Evolutionary conservation across 2,329 filamentous ascomycete species (phyloP), one percentile per base, ranked within the genome.

Genomic region (Trichocomaceae sp.): DNA sequence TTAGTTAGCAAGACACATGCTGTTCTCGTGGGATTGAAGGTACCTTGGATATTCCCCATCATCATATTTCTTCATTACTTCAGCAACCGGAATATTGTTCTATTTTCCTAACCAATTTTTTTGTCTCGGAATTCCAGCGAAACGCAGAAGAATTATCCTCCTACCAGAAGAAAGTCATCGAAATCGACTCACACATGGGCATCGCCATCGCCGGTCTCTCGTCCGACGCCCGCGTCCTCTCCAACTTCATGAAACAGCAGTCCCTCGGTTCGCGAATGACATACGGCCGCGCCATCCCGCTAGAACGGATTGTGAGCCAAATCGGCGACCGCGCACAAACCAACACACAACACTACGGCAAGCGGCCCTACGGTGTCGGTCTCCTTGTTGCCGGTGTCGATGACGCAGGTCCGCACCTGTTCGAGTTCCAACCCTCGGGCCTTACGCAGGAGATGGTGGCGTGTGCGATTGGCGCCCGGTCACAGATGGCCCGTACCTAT

Each of bases 181-280:
- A 86, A 66, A 86, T 99, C 76, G 93, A 99, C 75, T 88, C 92
- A 67, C 93, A 99, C 75, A 86, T 93, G 66, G 93, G 91, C 63
- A 85, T 99, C 67, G 90, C 92, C 67, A 95, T 99, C 67, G 93
- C 93, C 63, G 93, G 93, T 65, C 88, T 99, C 59, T 93, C 93
- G 63, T 96, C 92, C 57, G 93, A 99, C 75, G 93, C 92, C 70
- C 93, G 93, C 69, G 93, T 99, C 65, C 90, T 99, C 65, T 96
- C 91, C 80, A 99, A 99, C 83, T 99, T 96, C 80, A 97, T 99
- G 92, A 97, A 96, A 80, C 90, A 96, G 77, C 93, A 97, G 78
- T 95, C 90, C 60, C 89, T 99, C 67, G 88, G 89, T 67, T 92
- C 93, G 66, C 90, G 92, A 73, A 86, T 99, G 66, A 96, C 90